phyloP scores from a whole-genome alignment of 805 yeast genomes.

The Hanseniaspora nectarophila region DNA sequence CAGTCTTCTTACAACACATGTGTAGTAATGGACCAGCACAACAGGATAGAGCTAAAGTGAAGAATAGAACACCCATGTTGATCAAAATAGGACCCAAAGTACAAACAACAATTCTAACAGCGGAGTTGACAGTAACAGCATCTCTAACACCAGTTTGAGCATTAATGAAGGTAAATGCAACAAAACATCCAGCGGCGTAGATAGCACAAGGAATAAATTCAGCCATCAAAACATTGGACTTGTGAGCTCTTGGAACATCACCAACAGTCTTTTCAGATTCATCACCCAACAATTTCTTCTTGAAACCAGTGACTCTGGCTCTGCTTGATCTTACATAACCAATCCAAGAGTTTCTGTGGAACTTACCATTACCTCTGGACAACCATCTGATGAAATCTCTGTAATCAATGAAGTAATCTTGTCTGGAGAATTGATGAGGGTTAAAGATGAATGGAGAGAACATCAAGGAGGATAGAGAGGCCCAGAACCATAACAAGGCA shows the following conservation, averaged over 20 bases:
- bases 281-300: conserved; percentile 59
- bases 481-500: conserved; percentile 94
- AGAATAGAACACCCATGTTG: conserved; percentile 71
- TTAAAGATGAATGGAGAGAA: conserved; percentile 90
- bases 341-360: conserved; percentile 84
- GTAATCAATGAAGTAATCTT: conserved; percentile 91
- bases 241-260: conserved; percentile 73
- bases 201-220: conserved; percentile 60
- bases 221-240: conserved; percentile 57
- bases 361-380: conserved; percentile 79
- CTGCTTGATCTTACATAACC: conserved; percentile 72
- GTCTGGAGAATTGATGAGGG: conserved; percentile 96
- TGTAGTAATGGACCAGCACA: conserved; percentile 95
- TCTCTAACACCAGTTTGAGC: conserved; percentile 72
- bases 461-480: conserved; percentile 73
- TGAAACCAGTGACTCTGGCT: conserved; percentile 78
- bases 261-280: conserved; percentile 74
- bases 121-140: conserved; percentile 49
- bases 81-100: conserved; percentile 83
- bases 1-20: conserved; percentile 91
- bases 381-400: conserved; percentile 85
- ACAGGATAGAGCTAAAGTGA: conserved; percentile 75
- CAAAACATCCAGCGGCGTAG: conserved; percentile 67
- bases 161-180: conserved; percentile 69
- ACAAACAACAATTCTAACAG: conserved; percentile 62